Base-by-base conservation (phyloP, 257 asterid genomes). In the Solanum appendiculatum region DNA sequence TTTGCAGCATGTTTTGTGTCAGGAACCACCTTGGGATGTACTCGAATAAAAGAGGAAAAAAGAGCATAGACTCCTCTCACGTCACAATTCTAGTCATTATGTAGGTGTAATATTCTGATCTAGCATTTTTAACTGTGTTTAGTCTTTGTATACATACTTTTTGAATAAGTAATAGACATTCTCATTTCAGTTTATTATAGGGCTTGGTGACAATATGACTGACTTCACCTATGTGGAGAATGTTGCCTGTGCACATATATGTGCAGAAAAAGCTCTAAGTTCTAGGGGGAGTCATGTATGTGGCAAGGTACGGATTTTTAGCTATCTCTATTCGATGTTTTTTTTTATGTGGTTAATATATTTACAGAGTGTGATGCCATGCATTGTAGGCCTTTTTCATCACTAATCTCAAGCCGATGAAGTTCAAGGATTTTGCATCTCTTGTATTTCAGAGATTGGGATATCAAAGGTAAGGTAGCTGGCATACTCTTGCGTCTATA, bases 181-280 rank as follows among this genome's bases (percentile, higher is more conserved):
- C 98, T 95, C 99, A 95, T 96, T 93, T 94, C 99, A 96, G 99
- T 95, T 94, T 92, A 93, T 95, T 92, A 91, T 94, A 96, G 99
- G 99, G 91, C 92, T 94, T 90, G 95, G 94, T 86, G 86, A 90
- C 87, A 92, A 89, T 87, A 78, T 88, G 85, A 88, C 93, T 21
- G 99, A 96, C 90, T 95, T 96, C 91, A 95, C 98, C 85, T 96
- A 92, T 90, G 98, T 96, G 89, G 99, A 94, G 85, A 96, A 96
- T 90, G 95, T 96, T 88, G 98, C 97, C 88, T 93, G 95, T 95
- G 99, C 99, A 85, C 96, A 93, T 92, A 90, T 92, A 88, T 95
- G 98, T 88, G 98, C 96, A 84, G 99, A 92, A 91, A 96, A 93
- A 90, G 95, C 96, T 89, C 90, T 96, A 72, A 87, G 90, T 86